Conservation (phyloP, 2,329 filamentous ascomycete species). For the Aspergillus pseudoviridinutans region DNA sequence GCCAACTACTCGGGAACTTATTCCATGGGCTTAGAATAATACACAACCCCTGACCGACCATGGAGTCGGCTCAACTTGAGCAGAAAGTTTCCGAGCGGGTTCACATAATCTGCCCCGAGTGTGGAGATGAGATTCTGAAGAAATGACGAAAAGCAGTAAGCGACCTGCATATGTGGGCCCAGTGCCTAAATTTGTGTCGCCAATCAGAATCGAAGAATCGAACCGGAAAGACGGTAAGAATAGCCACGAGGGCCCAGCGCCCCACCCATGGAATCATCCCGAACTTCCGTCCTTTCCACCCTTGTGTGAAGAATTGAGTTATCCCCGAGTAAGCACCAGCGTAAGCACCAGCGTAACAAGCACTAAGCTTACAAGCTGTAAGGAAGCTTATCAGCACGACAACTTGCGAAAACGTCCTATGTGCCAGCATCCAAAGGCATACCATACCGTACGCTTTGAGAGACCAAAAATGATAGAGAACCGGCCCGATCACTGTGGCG, state of each 20-base stretch:
- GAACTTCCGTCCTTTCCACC: not conserved
- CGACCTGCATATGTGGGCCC: not conserved
- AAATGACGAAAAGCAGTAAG: not conserved
- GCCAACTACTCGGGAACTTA: no score
- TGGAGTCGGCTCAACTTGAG: not conserved
- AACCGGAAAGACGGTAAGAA: not conserved
- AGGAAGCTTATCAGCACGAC: not conserved
- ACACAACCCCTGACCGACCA: not conserved
- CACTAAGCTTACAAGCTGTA: not conserved
- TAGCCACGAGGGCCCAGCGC: not conserved
- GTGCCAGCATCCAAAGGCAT: no score
- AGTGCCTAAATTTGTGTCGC: not conserved
- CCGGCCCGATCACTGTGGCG: no score
- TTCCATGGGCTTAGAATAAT: not conserved
- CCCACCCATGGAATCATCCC: not conserved
- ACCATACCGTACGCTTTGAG: not conserved
- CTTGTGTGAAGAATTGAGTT: not conserved
- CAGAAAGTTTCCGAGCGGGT: not conserved
- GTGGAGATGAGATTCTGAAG: not conserved
- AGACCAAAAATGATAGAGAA: not conserved
- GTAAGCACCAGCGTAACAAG: not conserved
- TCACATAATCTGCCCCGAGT: not conserved
- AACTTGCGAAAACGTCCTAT: not conserved
- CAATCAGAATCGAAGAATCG: not conserved
- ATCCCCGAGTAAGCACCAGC: not conserved